Evolutionary conservation across 352 stramenopile genomes (phyloP), one percentile per base, ranked within the genome.

Genomic region (Phytophthora melonis): DNA sequence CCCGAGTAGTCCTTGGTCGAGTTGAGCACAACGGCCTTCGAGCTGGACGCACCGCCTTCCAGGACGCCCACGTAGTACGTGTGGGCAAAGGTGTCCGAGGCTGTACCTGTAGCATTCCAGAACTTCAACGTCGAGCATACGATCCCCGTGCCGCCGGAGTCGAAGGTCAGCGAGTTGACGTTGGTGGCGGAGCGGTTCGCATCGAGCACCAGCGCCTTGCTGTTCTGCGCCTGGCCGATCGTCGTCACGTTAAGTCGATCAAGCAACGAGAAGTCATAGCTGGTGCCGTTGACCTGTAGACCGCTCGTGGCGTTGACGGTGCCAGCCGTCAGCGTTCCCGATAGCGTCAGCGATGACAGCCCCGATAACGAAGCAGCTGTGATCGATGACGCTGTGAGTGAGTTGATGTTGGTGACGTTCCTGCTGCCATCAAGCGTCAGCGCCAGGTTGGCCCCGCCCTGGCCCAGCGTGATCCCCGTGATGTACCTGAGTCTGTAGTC

Each of bases 401-500:
- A 39, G 11, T 39, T 39, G 32, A 39, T 39, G 5, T 39, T 39
- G 32, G 32, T 11, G 8, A 39, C 32, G 32, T 39, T 13, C 32
- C 32, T 39, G 32, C 4, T 39, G 34, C 59, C 58, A 53, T n/a
- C 50, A 23, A 47, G 58, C 18, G 45, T 49, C 3, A 66, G 14
- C 7, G 45, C 27, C 25, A 13, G 30, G 18, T 50, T 50, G 5
- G 34, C 62, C 36, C 36, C 55, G 13, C 45, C 39, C 41, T 11
- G 21, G 19, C 41, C 36, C 34, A 14, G 32, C 18, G 41, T 50
- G 18, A 50, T 50, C 0, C 41, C 41, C 18, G 41, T 50, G 18
- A 21, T 18, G 18, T 50, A 50, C 3, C 14, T 50, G 3, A 50
- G 18, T 7, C 41, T 18, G n/a, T 68, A 74, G 52, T 60, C 39